phyloP scores from a whole-genome alignment of 228 moss, liverwort and hornwort genomes.

The Sphagnum fallax region DNA sequence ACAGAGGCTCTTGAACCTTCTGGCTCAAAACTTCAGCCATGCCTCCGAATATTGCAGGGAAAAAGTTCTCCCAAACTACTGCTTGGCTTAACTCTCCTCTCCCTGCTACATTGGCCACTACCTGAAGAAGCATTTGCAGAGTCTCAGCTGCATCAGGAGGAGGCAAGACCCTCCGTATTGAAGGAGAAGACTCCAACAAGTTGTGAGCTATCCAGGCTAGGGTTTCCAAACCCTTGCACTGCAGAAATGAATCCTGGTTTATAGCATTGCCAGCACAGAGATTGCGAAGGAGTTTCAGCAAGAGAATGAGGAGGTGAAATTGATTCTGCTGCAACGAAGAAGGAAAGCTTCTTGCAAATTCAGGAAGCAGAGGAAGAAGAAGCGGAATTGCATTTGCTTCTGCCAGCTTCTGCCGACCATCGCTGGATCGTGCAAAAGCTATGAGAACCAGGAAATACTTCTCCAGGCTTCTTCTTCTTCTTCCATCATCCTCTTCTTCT shows the following conservation, averaged over 20 bases:
- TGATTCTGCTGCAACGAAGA: slow-evolving; percentile 1
- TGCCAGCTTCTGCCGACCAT: slow-evolving; percentile 60
- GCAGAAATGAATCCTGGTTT: slow-evolving; percentile 64
- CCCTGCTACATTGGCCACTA: slow-evolving; percentile 67
- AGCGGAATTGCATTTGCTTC: slow-evolving; percentile 22
- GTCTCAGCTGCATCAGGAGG: slow-evolving; percentile 10
- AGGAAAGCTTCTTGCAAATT: slow-evolving; percentile 6
- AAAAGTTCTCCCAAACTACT: slow-evolving; percentile 53
- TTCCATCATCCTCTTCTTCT: too few relatives aligned
- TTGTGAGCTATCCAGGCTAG: slow-evolving; percentile 21
- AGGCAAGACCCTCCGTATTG: neutral
- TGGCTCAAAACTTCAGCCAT: slow-evolving; percentile 27
- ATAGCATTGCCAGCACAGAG: slow-evolving; percentile 61
- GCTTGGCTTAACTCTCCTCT: slow-evolving; percentile 54
- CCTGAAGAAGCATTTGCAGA: slow-evolving; percentile 62
- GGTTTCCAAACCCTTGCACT: slow-evolving; percentile 24
- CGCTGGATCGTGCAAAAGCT: slow-evolving; percentile 34
- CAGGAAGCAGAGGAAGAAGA: slow-evolving; percentile 23
- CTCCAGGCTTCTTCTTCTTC: slow-evolving; percentile 11
- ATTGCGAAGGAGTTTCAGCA: slow-evolving; percentile 64
- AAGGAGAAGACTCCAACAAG: slow-evolving; percentile 6
- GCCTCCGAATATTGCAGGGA: slow-evolving; percentile 34
- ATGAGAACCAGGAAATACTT: slow-evolving; percentile 29
- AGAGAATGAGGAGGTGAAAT: slow-evolving; percentile 24
- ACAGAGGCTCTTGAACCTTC: slow-evolving; percentile 47